Conservation (phyloP, 2,329 filamentous ascomycete genomes). For the Scortechinia acanthostroma region DNA sequence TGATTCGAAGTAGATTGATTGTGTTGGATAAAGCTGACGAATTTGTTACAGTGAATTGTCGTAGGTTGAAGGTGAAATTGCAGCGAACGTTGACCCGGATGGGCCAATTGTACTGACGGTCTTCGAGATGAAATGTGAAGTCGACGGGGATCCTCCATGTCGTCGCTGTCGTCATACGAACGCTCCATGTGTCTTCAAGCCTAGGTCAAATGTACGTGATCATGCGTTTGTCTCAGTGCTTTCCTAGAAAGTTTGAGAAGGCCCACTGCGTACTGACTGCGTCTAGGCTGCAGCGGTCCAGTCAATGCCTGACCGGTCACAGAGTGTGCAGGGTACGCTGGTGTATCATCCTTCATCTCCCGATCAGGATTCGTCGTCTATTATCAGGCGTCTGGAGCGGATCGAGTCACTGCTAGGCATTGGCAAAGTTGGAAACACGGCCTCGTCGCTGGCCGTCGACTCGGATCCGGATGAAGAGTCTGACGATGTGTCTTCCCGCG, state of each 20-base stretch:
- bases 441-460: background rate
- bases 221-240: too few species aligned
- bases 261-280: background rate
- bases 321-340: background rate
- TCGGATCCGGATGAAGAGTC: background rate
- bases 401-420: background rate
- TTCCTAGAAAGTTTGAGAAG: too few species aligned
- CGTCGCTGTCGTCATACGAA: slow-evolving; percentile 14
- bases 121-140: slow-evolving; percentile 17
- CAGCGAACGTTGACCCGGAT: background rate
- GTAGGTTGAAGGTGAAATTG: slow-evolving; percentile 14
- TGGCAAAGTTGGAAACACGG: too few species aligned
- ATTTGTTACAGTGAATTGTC: slow-evolving; percentile 21
- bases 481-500: background rate
- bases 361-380: background rate
- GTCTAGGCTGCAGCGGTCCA: background rate
- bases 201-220: slow-evolving; percentile 16
- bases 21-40: slow-evolving; percentile 4
- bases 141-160: slow-evolving; percentile 15
- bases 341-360: background rate
- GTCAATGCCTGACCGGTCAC: background rate
- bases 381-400: background rate
- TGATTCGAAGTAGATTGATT: too few species aligned
- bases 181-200: slow-evolving; percentile 14
- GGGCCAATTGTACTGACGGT: slow-evolving; percentile 2